Evolutionary conservation across 2,329 filamentous ascomycete species (phyloP), one percentile per base, ranked within the genome.

Genomic region (Aspergillus terreus): DNA sequence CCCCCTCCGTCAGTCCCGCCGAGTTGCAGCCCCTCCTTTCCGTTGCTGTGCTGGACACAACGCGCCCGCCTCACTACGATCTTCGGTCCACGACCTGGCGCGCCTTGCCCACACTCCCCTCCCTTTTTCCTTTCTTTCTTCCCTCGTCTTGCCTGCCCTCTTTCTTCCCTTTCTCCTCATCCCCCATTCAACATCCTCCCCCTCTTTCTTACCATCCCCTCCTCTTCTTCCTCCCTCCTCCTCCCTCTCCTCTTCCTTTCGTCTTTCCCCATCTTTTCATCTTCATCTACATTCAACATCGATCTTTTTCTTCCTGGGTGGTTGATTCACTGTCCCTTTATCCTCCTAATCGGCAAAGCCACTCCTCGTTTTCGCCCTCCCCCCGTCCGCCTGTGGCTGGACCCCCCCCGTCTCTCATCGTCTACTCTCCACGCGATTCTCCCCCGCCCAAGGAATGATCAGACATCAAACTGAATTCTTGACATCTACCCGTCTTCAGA

Each of bases 381-480:
- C 47, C 47, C 50, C 47, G 61, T 70, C 67, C 64, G 66, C 67
- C 69, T 66, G 70, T 69, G 71, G 70, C 70, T 72, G 70, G 70
- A 71, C 65, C 61, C 56, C 17, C 17, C 19, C 56, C 56, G 58
- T 59, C 58, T 49, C 44, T 27, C 51, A 61, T 61, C 54, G 55
- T 60, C 49, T 53, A 51, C 27, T 55, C 50, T 58, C 52, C 49
- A 52, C 51, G 56, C 54, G 57, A 60, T 46, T 58, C 57, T 50
- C 55, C 60, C 63, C 61, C 66, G 52, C 64, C 48, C 70, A 70
- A 73, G 71, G 71, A 72, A 74, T 74, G 71, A 71, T 67, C 69
- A 70, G 68, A 65, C 66, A 66, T 62, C 70, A 67, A 64, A 64
- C 63, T 60, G 67, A 67, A 64, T 63, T 64, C 52, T 58, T 70